These are phyloP conservation scores for Silene noctiflora DNA, from an alignment of 179 eudicot genomes.

Conservation along the genomic window DNA sequence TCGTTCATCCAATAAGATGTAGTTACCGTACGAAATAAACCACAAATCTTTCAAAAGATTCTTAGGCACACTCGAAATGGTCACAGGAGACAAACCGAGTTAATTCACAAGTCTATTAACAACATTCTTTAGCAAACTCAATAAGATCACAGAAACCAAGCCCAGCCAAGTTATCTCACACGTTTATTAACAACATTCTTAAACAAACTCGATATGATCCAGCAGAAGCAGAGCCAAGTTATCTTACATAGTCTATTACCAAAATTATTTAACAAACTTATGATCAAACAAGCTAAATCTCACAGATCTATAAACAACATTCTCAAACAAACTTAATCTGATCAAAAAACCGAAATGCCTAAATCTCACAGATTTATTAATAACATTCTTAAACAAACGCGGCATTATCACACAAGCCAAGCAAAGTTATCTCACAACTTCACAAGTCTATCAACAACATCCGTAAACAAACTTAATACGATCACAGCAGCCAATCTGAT, in stretches of 20 bases:
- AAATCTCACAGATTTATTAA: neutral
- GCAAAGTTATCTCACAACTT: neutral
- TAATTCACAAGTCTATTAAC: no score
- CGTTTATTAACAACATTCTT: neutral
- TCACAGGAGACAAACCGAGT: neutral
- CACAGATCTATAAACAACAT: neutral
- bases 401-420: neutral
- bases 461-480: neutral
- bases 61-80: neutral
- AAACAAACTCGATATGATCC: neutral
- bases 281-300: neutral
- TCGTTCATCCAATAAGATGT: neutral
- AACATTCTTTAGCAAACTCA: no score
- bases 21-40: neutral
- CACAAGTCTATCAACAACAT: neutral
- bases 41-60: neutral
- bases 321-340: neutral
- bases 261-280: neutral
- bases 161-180: neutral
- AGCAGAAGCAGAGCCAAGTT: no score
- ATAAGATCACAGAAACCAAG: no score
- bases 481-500: neutral
- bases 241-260: no score
- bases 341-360: neutral
- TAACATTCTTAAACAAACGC: neutral